phyloP scores from a whole-genome alignment of 1,284 basidiomycete genomes.

The Boletus subluridellus region DNA sequence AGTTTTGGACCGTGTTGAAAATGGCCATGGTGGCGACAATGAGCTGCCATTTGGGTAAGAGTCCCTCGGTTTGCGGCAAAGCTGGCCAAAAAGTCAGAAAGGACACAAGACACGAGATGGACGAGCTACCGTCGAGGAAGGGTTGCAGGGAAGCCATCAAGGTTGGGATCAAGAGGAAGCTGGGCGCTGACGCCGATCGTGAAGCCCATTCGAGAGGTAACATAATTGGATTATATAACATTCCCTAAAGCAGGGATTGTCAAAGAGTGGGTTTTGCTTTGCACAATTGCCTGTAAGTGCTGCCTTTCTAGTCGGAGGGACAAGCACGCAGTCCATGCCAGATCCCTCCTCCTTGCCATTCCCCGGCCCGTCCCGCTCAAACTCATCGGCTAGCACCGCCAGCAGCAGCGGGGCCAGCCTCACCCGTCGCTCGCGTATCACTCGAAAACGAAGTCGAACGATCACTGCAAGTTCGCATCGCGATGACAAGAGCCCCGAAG shows the following conservation, averaged over 20 bases:
- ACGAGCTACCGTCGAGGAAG: constrained; percentile 25
- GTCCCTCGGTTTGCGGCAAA: constrained; percentile 62
- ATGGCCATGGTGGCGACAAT: constrained; percentile 71
- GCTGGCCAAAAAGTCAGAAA: constrained; percentile 34
- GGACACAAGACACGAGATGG: not conserved
- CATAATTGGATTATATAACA: constrained; percentile 26
- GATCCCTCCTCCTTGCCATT: constrained; percentile 29
- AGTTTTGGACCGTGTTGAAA: constrained; percentile 85
- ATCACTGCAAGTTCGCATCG: constrained; percentile 18
- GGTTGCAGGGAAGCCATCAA: constrained; percentile 19
- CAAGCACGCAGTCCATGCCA: constrained; percentile 28
- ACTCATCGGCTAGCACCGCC: constrained; percentile 42
- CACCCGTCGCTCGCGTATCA: constrained; percentile 33
- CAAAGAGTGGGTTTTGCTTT: constrained; percentile 26
- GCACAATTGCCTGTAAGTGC: constrained; percentile 14
- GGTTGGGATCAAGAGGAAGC: not conserved
- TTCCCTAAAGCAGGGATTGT: constrained; percentile 23
- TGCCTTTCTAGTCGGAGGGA: constrained; percentile 19
- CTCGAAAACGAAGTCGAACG: constrained; percentile 33
- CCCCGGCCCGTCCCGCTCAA: constrained; percentile 39
- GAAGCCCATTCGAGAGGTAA: not conserved
- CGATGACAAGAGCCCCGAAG: constrained; percentile 19
- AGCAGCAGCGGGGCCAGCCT: constrained; percentile 36
- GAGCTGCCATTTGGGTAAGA: constrained; percentile 84
- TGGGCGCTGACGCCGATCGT: constrained; percentile 20